Evolutionary conservation across 306 rosid species (phyloP).

Genomic region (Prunus dulcis): DNA sequence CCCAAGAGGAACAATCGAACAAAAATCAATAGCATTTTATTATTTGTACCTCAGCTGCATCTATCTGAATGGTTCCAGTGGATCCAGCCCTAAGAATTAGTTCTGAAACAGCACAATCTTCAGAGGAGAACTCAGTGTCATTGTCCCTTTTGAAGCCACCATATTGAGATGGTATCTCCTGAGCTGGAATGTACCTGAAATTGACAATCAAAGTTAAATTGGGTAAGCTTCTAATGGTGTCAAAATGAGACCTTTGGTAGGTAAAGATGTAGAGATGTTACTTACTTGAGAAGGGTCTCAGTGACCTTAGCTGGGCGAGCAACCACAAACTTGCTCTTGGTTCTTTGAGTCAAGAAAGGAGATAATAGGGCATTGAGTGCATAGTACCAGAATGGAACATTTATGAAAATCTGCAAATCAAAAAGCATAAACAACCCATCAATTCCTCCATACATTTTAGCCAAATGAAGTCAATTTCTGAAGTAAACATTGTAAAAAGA

Average conservation of each 20-base stretch:
- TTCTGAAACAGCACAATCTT: slow-evolving; percentile 32
- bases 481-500: background rate
- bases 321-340: slow-evolving; percentile 56
- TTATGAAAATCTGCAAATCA: slow-evolving; percentile 64
- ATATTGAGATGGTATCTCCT: slow-evolving; percentile 42
- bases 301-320: slow-evolving; percentile 48
- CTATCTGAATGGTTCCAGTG: slow-evolving; percentile 34
- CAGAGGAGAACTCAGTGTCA: slow-evolving; percentile 30
- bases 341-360: slow-evolving; percentile 84
- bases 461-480: too few species aligned
- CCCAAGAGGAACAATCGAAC: background rate
- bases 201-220: background rate
- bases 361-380: slow-evolving; percentile 69
- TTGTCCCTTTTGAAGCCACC: slow-evolving; percentile 47
- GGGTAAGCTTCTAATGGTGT: background rate
- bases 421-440: background rate
- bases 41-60: slow-evolving; percentile 29
- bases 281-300: slow-evolving; percentile 51
- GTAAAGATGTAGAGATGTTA: background rate
- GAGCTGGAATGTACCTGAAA: slow-evolving; percentile 41
- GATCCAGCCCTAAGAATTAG: slow-evolving; percentile 34
- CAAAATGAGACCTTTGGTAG: background rate
- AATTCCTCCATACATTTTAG: background rate
- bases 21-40: background rate
- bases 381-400: slow-evolving; percentile 93